Evolutionary conservation across 345 rosid genomes (phyloP), one percentile per base, ranked within the genome.

Genomic region (Populus euphratica): DNA sequence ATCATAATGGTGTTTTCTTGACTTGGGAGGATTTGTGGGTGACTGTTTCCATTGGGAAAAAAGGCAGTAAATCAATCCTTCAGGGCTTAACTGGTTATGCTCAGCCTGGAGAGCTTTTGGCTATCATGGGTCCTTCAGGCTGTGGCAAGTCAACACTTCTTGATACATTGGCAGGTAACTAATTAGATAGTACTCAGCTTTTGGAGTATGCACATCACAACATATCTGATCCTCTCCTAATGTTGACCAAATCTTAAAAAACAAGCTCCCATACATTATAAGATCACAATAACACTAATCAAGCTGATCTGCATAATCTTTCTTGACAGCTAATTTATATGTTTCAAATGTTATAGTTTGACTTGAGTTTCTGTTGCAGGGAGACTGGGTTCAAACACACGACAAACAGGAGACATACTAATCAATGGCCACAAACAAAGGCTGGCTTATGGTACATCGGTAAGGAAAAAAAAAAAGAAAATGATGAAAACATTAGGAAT

Each of bases 101-200:
- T 11, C 27, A n/a, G 38, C 83, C 83, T 38, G 83, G 83, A 5
- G 61, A 80, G 39, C 14, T 80, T n/a, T 23, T 80, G 73, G 83
- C 79, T 5, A 80, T 80, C 13, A 76, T 80, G 77, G 79, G 83
- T 66, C 83, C 79, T 70, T 79, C 82, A 1, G 82, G 82, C 33
- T 69, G 71, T 64, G 82, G 82, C 78, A 79, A 79, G 67, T 76
- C 83, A 12, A 80, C 83, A 2, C 83, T 80, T 80, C 83, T 80
- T 12, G 79, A 80, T 65, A 52, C 82, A 7, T 62, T 80, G 63
- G 72, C 82, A 64, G 82, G 82, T 80, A 49, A 41, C 33, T 47
- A 25, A 12, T 11, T 20, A 25, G 1, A 1, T 6, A 29, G 18
- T 1, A 13, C 13, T 41, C 44, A 41, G 12, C 44, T 41, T 9